Base-by-base conservation (phyloP, 192 early-diverging fungal genomes). In the Rhizophagus clarus region DNA sequence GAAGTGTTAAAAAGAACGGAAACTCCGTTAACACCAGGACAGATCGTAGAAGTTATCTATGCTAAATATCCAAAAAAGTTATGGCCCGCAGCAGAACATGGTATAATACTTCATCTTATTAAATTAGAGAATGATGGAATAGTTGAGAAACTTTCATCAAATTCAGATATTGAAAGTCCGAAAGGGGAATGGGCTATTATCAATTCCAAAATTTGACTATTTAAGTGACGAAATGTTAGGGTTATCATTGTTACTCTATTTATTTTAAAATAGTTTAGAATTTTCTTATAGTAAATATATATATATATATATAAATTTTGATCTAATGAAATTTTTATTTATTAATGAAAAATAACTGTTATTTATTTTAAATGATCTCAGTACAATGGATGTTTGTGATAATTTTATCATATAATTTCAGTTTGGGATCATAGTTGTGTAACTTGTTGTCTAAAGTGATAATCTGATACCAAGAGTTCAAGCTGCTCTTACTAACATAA, bases 31-130 rank as follows among this genome's bases (percentile, higher is more conserved):
- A 84, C 85, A 4, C 74, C 86, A 0, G 78, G 84, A 80, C 86
- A 92, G 11, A 88, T 92, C 32, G 88, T 90, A 12, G 60, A 81
- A 34, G 82, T 89, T 8, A 78, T 92, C 3, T 92, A 92, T 74
- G 81, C 81, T 24, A 85, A 83, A 11, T 90, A 91, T 68, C 91
- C 91, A 0, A 68, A 79, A 22, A 80, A 75, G 9, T 66, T 92
- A 28, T 86, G 90, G 45, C n/a, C 70, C 1, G 83, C 90, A 29
- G 91, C 91, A 12, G 87, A 88, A 60, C 79, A 81, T 24, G 81
- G 87, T 47, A 81, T 92, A 17, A 42, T 88, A 0, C 66, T 92
- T 11, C 91, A 92, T 68, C 80, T 92, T 22, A 80, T 78, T n/a
- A 92, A 92, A 69, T 63, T 92, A 24, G 74, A 85, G 62, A 80